Conservation (phyloP, 768 basidiomycete species). For the Lentinula edodes region DNA sequence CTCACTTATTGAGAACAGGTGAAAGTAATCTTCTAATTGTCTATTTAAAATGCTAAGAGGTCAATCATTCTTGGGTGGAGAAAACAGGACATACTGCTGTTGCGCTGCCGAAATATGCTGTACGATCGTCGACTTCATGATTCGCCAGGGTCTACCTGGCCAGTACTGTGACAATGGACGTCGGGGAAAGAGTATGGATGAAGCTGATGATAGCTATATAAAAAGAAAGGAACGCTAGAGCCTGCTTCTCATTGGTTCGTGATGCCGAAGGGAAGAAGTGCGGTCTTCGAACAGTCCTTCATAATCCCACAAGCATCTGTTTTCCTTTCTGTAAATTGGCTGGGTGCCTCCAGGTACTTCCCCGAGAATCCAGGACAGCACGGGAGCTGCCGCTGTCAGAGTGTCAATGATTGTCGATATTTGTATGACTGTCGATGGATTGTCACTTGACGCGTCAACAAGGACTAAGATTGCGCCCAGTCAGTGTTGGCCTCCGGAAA, state of each 20-base stretch:
- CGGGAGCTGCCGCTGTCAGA: background rate
- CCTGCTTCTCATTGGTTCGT: background rate
- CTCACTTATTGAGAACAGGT: constrained; percentile 1
- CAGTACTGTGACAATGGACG: background rate
- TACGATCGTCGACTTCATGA: background rate
- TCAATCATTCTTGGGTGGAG: background rate
- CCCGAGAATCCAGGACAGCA: background rate
- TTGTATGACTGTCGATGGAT: too few relatives aligned
- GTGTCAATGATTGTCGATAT: background rate
- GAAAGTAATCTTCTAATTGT: constrained; percentile 1
- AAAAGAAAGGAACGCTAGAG: background rate
- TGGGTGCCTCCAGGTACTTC: background rate
- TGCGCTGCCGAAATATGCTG: background rate
- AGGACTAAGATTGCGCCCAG: too few relatives aligned
- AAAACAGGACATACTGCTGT: background rate
- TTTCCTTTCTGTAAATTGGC: background rate
- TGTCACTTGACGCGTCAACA: too few relatives aligned
- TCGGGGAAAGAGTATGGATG: background rate
- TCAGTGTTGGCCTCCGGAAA: too few relatives aligned
- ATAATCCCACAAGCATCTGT: background rate
- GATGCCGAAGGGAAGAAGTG: background rate
- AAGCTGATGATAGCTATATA: background rate
- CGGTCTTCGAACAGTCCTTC: background rate
- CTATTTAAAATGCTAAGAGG: background rate
- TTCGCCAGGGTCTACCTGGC: background rate